Conservation (phyloP, 1,284 basidiomycete genomes). For the Golubevia sp. region DNA sequence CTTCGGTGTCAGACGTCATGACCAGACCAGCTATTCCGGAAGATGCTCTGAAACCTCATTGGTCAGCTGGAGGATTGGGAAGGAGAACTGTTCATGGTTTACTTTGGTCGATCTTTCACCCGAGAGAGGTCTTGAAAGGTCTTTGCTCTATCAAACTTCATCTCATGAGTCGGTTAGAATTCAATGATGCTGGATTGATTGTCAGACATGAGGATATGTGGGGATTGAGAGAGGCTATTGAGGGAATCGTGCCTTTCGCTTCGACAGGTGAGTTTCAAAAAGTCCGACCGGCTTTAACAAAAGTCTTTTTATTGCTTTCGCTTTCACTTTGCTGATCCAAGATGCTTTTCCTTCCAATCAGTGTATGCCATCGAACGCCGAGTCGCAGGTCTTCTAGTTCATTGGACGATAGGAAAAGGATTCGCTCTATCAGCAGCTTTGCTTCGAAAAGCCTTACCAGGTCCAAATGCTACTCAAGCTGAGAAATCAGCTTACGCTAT, state of each 20-base stretch:
- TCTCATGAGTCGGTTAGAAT: slow-evolving; percentile 57
- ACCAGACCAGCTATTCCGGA: slow-evolving; percentile 36
- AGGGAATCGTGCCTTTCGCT: slow-evolving; percentile 52
- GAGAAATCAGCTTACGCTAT: slow-evolving; percentile 1
- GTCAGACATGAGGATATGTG: slow-evolving; percentile 59
- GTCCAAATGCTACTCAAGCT: neutral
- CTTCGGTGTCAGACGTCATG: slow-evolving; percentile 3
- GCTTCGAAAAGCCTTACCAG: neutral
- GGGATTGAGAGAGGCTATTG: slow-evolving; percentile 56
- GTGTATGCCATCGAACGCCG: slow-evolving; percentile 47
- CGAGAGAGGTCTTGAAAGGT: slow-evolving; percentile 34
- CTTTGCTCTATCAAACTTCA: slow-evolving; percentile 55
- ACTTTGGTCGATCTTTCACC: slow-evolving; percentile 45
- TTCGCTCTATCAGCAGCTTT: slow-evolving; percentile 11
- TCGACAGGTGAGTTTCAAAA: slow-evolving; percentile 18
- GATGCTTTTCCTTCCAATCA: neutral
- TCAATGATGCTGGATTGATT: slow-evolving; percentile 59
- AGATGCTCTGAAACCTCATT: slow-evolving; percentile 49
- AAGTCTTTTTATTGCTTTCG: neutral
- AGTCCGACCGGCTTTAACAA: neutral
- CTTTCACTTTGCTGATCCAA: too few species aligned
- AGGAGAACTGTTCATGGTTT: slow-evolving; percentile 37
- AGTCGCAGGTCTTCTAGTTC: slow-evolving; percentile 42
- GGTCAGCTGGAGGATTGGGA: slow-evolving; percentile 46
- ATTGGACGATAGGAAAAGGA: slow-evolving; percentile 46